Evolutionary conservation across 345 rosid species (phyloP), one percentile per base, ranked within the genome.

Genomic region (Anacardium occidentale): DNA sequence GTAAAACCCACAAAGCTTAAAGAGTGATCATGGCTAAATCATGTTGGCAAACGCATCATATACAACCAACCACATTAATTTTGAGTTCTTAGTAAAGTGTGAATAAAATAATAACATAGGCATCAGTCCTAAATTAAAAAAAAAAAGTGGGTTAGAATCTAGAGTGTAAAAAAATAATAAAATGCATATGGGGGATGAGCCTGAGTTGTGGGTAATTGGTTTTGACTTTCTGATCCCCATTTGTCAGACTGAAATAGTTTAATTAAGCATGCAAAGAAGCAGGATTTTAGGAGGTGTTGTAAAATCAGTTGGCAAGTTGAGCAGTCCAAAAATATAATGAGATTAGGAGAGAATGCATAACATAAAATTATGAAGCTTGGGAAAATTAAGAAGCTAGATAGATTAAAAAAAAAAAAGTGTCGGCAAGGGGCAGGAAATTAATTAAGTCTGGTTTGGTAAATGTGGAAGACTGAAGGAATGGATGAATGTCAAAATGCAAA

Each of bases 141-240:
- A 47, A 0, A 55, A 18, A 21, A 22, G 2, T 44, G 48, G 40
- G 22, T 42, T 22, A 64, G 72, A 63, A 72, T 72, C 50, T 56
- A 62, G 74, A 44, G 14, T 20, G 5, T 5, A 58, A 37, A 64
- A n/a, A n/a, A 3, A 50, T 48, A 25, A 26, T 50, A 50, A 13
- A 65, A 12, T 17, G 40, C 74, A 47, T 18, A 64, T 63, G 68
- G 57, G 73, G 22, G 37, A 64, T 25, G 61, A 37, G 42, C 48
- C 5, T 15, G 3, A 20, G 50, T 72, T 40, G 18, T 63, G 37
- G 52, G 18, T 13, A 67, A 34, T 20, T 37, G 53, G 40, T 52
- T 73, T 75, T 71, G 85, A 76, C 74, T 62, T 73, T 62, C 22
- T 66, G 56, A 29, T 32, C 42, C 79, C 68, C 57, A 62, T 40